Base-by-base conservation (phyloP, 2,329 filamentous ascomycete species). In the Pseudogymnoascus sp. region DNA sequence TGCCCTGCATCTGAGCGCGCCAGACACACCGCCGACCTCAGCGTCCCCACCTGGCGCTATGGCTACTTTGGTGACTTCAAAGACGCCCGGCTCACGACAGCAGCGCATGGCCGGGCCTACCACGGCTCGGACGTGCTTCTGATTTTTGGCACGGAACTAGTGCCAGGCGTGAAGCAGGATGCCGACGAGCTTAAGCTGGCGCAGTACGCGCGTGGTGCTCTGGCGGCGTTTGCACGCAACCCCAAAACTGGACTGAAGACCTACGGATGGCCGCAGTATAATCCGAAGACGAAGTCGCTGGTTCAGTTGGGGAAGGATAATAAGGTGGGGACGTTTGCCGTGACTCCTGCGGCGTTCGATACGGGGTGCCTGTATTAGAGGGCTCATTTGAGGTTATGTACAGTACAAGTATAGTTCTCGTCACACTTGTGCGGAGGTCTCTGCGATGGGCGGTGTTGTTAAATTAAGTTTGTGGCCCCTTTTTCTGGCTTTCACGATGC, bases 181-280 rank as follows among this genome's bases (percentile, higher is more conserved):
- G 16, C 62, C 7, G 70, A 70, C 44, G 68, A 77, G 62, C 65
- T 69, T 33, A 65, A 63, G 7, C 68, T 76, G 5, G 72, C 67
- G 16, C 66, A 69, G 16, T 76, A 75, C 44, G 70, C 77, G 63
- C 70, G 73, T n/a, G 71, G 71, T 1, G 75, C 75, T 10, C 77
- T 75, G 74, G 71, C 75, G 0, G 67, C 74, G 1, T 77, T 77
- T 66, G 75, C 75, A 11, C 76, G 74, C 62, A 68, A 77, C 65
- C 74, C 76, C 1, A 63, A 62, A 8, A 67, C 72, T 16, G 75
- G 75, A 1, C 64, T 77, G 28, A 68, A 62, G 12, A 67, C 61
- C 2, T 74, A 73, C 2, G 69, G 71, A 23, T 74, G 73, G 73
- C 72, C 73, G 3, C 33, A 31, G 10, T 73, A 71, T 31, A 63